Evolutionary conservation across 2,329 filamentous ascomycete species (phyloP).

Genomic region (Coniochaeta sp.): DNA sequence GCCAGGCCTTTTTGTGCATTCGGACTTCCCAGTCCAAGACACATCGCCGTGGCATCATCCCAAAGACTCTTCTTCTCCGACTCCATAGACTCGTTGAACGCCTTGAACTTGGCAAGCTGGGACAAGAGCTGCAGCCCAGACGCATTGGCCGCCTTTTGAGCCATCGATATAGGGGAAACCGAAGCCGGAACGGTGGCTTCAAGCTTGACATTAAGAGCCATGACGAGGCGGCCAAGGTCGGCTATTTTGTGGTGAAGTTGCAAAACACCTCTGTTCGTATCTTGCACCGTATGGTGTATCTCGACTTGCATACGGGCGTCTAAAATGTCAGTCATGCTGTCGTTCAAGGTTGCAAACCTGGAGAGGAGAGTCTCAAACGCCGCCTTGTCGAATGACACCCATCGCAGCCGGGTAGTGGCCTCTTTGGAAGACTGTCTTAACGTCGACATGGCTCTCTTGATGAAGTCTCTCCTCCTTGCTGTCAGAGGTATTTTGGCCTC

Average conservation of each 20-base stretch:
- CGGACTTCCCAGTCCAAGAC: slow-evolving; percentile 30
- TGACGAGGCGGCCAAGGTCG: slow-evolving; percentile 37
- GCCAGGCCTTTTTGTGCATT: slow-evolving; percentile 23
- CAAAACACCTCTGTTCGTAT: slow-evolving; percentile 39
- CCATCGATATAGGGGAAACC: slow-evolving; percentile 23
- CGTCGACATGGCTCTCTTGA: slow-evolving; percentile 34
- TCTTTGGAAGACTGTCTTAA: slow-evolving; percentile 29
- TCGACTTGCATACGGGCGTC: slow-evolving; percentile 39
- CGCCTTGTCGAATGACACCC: slow-evolving; percentile 38
- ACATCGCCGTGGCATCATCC: slow-evolving; percentile 29
- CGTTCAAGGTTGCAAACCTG: slow-evolving; percentile 36
- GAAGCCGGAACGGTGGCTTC: slow-evolving; percentile 17
- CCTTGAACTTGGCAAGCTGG: slow-evolving; percentile 42
- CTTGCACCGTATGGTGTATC: slow-evolving; percentile 38
- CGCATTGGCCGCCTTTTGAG: slow-evolving; percentile 29
- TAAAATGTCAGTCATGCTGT: slow-evolving; percentile 40
- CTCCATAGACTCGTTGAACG: slow-evolving; percentile 41
- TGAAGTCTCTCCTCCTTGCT: slow-evolving; percentile 31
- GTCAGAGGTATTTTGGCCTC: slow-evolving; percentile 37
- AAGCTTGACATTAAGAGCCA: slow-evolving; percentile 36
- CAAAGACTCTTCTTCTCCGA: slow-evolving; percentile 19
- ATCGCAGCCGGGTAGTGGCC: slow-evolving; percentile 27
- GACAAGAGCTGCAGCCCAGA: slow-evolving; percentile 32
- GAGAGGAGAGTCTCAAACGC: slow-evolving; percentile 36
- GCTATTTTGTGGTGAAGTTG: slow-evolving; percentile 38